These are phyloP conservation scores for Citrus medica DNA, from an alignment of 345 rosid species.

Conservation along the genomic window DNA sequence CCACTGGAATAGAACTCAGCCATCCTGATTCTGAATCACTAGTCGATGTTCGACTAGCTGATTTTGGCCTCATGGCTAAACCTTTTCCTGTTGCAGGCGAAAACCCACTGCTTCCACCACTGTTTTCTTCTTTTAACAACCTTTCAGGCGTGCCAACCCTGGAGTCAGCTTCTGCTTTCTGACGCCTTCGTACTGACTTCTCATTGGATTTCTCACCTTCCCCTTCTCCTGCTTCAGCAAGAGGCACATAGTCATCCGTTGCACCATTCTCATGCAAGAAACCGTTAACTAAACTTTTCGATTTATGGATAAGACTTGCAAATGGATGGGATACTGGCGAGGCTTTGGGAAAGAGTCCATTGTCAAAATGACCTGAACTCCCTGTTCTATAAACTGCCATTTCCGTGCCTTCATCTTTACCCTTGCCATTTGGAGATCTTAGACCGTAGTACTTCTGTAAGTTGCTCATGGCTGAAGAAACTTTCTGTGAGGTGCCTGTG, in stretches of 20 bases:
- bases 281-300: conserved; percentile 17
- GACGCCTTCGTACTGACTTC: conserved; percentile 49
- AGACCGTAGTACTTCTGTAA: conserved; percentile 51
- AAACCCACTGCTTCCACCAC: conserved; percentile 34
- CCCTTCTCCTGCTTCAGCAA: conserved; percentile 35
- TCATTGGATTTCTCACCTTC: conserved; percentile 40
- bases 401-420: conserved; percentile 38
- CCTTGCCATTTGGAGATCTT: conserved; percentile 21
- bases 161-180: conserved; percentile 46
- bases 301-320: conserved; percentile 11
- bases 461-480: conserved; percentile 59
- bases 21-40: conserved; percentile 43
- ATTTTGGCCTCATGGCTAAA: conserved; percentile 54
- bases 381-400: conserved; percentile 44
- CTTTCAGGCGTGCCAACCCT: conserved; percentile 33
- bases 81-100: conserved; percentile 43
- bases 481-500: conserved; percentile 35
- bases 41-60: conserved; percentile 37
- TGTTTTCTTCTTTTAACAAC: conserved; percentile 52
- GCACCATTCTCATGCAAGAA: conserved; percentile 24
- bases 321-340: conserved; percentile 21
- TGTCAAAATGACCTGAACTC: conserved; percentile 15
- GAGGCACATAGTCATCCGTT: conserved; percentile 22
- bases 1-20: conserved; percentile 31
- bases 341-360: conserved; percentile 23